Evolutionary conservation across 345 rosid species (phyloP), one percentile per base, ranked within the genome.

Genomic region (Citrus australasica): DNA sequence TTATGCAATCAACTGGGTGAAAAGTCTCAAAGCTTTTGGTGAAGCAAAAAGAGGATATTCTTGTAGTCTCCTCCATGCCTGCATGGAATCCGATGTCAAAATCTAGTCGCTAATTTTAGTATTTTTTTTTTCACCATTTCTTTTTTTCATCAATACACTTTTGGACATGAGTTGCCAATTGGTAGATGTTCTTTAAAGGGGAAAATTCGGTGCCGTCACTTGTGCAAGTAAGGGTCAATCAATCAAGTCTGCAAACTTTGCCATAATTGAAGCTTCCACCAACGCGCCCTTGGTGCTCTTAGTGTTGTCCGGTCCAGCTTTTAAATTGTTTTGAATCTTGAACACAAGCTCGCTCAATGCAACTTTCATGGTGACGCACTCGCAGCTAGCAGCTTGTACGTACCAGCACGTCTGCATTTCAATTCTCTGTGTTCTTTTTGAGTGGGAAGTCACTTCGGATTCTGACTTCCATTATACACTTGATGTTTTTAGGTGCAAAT

Each of bases 391-490:
- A 35, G 58, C 74, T 75, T 62, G 76, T 55, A 70, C 51, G 79
- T 55, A 63, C 37, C 9, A 28, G 28, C 38, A 0, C 37, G 76
- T 59, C 73, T 7, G n/a, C 40, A 32, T 14, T 64, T 32, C 68
- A 30, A 30, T 32, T 17, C 22, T 46, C 10, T 14, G 22, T 40
- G 58, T 61, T 63, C 51, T 46, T 63, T 58, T 71, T 76, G 30
- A 81, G 83, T 76, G 80, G 80, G 75, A 11, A 32, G 73, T 81
- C 77, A 40, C 63, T 22, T 76, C 46, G 53, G 80, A 81, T 76
- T 58, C 76, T 25, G 73, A 81, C 56, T 66, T 72, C 77, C 77
- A 76, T 76, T 76, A 38, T 2, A 33, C 32, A 28, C 6, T 51
- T 5, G n/a, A 17, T 17, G 10, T n/a, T 78, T 69, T 71, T 71